These are phyloP conservation scores for Fomitopsis serialis DNA, from an alignment of 768 basidiomycete genomes.

Conservation along the genomic window DNA sequence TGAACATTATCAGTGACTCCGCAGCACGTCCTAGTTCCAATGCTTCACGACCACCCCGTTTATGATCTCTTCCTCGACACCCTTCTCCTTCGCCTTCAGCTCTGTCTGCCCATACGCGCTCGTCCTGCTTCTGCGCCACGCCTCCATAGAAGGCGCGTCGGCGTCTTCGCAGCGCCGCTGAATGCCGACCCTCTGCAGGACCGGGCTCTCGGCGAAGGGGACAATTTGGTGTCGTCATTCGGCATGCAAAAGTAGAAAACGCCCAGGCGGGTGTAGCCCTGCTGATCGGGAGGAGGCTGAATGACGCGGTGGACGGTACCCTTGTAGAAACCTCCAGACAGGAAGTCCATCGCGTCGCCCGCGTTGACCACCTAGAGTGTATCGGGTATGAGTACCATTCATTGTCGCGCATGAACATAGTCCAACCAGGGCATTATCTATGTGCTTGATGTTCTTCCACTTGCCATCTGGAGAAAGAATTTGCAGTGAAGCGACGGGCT, in stretches of 20 bases:
- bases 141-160: slow-evolving; percentile 24
- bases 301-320: slow-evolving; percentile 34
- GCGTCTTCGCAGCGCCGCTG: slow-evolving; percentile 22
- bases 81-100: slow-evolving; percentile 25
- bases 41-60: slow-evolving; percentile 28
- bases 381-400: neutral
- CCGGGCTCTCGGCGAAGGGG: slow-evolving; percentile 26
- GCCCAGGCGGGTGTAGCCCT: slow-evolving; percentile 29
- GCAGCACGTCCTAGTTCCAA: slow-evolving; percentile 20
- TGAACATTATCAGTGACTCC: neutral
- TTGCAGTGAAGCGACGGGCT: slow-evolving; percentile 30
- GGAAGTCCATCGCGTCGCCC: slow-evolving; percentile 30
- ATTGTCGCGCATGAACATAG: slow-evolving; percentile 19
- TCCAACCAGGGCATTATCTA: slow-evolving; percentile 29
- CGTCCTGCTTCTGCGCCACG: slow-evolving; percentile 25
- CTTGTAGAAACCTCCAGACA: slow-evolving; percentile 33
- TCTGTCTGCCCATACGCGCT: slow-evolving; percentile 25
- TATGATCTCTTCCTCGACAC: slow-evolving; percentile 28
- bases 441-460: slow-evolving; percentile 32
- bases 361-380: slow-evolving; percentile 33
- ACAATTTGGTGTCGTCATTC: slow-evolving; percentile 24
- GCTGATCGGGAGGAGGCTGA: slow-evolving; percentile 32
- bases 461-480: slow-evolving; percentile 28
- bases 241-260: slow-evolving; percentile 31
- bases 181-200: slow-evolving; percentile 26